These are phyloP conservation scores for Rosa hybrid DNA, from an alignment of 331 rosid genomes.

Conservation along the genomic window DNA sequence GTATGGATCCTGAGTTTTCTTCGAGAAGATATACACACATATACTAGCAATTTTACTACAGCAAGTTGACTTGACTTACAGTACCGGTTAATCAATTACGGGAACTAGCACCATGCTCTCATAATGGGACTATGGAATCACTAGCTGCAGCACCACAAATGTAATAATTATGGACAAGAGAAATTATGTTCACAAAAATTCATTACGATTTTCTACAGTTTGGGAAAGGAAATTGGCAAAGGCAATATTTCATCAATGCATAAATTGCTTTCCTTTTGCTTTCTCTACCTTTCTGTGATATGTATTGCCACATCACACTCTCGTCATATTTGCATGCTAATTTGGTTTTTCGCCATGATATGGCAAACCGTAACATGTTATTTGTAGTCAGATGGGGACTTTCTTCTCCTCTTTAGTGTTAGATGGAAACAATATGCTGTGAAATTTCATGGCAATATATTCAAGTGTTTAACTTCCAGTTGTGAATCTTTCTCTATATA, in stretches of 20 bases:
- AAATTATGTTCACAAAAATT: neutral
- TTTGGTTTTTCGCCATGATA: neutral
- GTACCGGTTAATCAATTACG: conserved; percentile 28
- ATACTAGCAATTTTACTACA: conserved; percentile 9
- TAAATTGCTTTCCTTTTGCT: neutral
- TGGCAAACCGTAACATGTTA: neutral
- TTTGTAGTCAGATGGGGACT: neutral
- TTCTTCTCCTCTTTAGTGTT: neutral
- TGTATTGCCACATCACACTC: neutral
- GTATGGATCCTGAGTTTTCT: neutral
- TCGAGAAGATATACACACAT: neutral
- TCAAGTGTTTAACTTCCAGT: neutral
- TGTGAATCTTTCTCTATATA: neutral
- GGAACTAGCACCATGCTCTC: conserved; percentile 28
- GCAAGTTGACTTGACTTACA: conserved; percentile 28
- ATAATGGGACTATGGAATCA: conserved; percentile 25
- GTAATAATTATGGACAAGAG: conserved; percentile 2
- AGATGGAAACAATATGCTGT: neutral
- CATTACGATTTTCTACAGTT: neutral
- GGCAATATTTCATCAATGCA: conserved; percentile 1
- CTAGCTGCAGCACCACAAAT: conserved; percentile 29
- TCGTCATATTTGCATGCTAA: neutral
- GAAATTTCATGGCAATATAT: conserved; percentile 10
- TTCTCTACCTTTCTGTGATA: conserved; percentile 2
- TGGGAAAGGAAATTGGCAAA: neutral